Evolutionary conservation across 257 asterid genomes (phyloP).

Genomic region (Petunia axillaris): DNA sequence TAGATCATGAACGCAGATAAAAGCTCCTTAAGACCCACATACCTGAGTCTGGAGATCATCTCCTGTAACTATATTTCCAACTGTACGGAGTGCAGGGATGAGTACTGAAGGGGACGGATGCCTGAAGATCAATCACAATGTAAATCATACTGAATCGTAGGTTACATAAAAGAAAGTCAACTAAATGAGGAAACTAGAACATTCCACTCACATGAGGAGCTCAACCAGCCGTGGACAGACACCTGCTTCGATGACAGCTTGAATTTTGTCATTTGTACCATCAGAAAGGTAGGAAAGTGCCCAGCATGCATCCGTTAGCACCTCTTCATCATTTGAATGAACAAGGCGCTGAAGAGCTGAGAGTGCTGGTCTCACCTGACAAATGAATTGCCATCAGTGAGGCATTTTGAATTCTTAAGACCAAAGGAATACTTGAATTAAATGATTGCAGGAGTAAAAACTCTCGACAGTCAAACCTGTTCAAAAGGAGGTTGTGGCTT

Average conservation of each 20-base stretch:
- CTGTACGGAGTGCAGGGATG: slow-evolving; percentile 93
- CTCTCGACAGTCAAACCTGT: slow-evolving; percentile 54
- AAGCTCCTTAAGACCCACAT: slow-evolving; percentile 14
- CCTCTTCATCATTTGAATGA: slow-evolving; percentile 86
- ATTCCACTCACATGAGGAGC: slow-evolving; percentile 75
- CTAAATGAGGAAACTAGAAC: slow-evolving; percentile 14
- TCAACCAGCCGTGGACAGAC: slow-evolving; percentile 83
- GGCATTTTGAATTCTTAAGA: neutral
- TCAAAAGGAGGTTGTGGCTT: slow-evolving; percentile 96
- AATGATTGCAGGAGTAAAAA: neutral
- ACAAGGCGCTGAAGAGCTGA: slow-evolving; percentile 82
- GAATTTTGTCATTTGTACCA: slow-evolving; percentile 91
- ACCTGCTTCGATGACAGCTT: slow-evolving; percentile 91
- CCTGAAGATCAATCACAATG: slow-evolving; percentile 40
- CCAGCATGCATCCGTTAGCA: slow-evolving; percentile 98
- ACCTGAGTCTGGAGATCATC: slow-evolving; percentile 93
- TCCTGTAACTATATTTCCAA: slow-evolving; percentile 94
- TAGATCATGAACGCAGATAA: slow-evolving; percentile 10
- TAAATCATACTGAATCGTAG: slow-evolving; percentile 11
- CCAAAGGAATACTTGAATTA: neutral
- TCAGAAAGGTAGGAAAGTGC: slow-evolving; percentile 96
- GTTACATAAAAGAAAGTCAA: neutral
- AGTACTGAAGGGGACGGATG: slow-evolving; percentile 96
- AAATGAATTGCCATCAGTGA: slow-evolving; percentile 27
- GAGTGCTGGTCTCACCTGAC: slow-evolving; percentile 81